phyloP scores from a whole-genome alignment of 1,139 yeast genomes.

The Suhomyces maxii region DNA sequence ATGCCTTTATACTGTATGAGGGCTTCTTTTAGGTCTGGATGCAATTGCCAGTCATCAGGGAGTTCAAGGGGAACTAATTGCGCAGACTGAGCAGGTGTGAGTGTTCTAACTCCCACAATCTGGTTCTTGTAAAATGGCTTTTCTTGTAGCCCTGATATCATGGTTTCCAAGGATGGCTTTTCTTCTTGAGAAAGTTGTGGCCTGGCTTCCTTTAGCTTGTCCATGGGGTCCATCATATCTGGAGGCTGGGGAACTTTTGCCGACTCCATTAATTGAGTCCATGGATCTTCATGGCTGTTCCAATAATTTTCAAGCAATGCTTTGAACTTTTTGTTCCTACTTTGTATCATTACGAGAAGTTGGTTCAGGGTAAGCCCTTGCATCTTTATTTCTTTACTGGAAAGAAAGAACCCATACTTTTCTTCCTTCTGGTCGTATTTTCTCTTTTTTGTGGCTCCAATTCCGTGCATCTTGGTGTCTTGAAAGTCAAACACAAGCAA shows the following conservation, averaged over 20 bases:
- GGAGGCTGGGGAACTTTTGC: slow-evolving; percentile 47
- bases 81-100: slow-evolving; percentile 26
- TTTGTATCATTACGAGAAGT: slow-evolving; percentile 58
- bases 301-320: slow-evolving; percentile 44
- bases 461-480: slow-evolving; percentile 57
- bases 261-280: slow-evolving; percentile 15
- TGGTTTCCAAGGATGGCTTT: slow-evolving; percentile 28
- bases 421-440: slow-evolving; percentile 12
- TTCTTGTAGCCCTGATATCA: slow-evolving; percentile 49
- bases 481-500: slow-evolving; percentile 73
- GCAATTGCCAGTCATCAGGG: slow-evolving; percentile 41
- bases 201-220: slow-evolving; percentile 24
- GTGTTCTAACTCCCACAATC: slow-evolving; percentile 42
- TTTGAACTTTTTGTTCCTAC: slow-evolving; percentile 57
- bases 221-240: slow-evolving; percentile 32
- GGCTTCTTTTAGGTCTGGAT: slow-evolving; percentile 51
- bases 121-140: slow-evolving; percentile 59
- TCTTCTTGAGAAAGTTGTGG: background rate
- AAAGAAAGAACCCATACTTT: slow-evolving; percentile 25
- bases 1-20: slow-evolving; percentile 48
- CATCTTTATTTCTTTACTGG: slow-evolving; percentile 21
- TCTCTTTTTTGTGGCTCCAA: slow-evolving; percentile 30
- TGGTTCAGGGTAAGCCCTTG: slow-evolving; percentile 28
- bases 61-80: slow-evolving; percentile 21
- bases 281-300: slow-evolving; percentile 13